Conservation (phyloP, 345 rosid genomes). For the Gossypium rotundifolium region DNA sequence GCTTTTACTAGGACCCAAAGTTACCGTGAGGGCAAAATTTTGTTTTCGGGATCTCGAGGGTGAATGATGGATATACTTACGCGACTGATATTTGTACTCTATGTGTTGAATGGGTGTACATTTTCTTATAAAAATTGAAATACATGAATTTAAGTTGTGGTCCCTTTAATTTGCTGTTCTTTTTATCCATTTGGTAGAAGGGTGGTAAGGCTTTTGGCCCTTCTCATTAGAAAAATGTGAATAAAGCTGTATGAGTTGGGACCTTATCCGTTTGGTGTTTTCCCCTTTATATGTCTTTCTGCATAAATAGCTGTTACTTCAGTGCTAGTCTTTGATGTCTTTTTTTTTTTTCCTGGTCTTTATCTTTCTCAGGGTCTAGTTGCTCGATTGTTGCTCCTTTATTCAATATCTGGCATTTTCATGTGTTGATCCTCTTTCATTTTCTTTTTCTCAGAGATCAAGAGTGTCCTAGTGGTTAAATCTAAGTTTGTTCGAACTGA, state of each 20-base stretch:
- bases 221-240: not conserved
- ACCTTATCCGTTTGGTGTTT: constrained; percentile 14
- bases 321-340: not conserved
- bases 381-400: not conserved
- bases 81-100: not conserved
- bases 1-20: not conserved
- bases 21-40: not conserved
- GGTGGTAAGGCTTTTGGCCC: not conserved
- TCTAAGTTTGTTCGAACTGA: not conserved
- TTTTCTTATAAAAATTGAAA: not conserved
- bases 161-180: not conserved
- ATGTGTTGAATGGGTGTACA: not conserved
- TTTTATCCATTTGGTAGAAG: not conserved
- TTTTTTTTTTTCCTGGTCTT: not conserved
- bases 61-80: not conserved
- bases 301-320: not conserved
- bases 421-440: not conserved
- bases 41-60: not conserved
- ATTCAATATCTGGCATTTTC: not conserved
- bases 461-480: not conserved
- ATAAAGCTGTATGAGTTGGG: not conserved
- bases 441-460: not conserved
- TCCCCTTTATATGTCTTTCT: not conserved
- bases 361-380: not conserved
- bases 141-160: not conserved